phyloP scores from a whole-genome alignment of 2,329 filamentous ascomycete genomes.

The Aspergillus sp. region DNA sequence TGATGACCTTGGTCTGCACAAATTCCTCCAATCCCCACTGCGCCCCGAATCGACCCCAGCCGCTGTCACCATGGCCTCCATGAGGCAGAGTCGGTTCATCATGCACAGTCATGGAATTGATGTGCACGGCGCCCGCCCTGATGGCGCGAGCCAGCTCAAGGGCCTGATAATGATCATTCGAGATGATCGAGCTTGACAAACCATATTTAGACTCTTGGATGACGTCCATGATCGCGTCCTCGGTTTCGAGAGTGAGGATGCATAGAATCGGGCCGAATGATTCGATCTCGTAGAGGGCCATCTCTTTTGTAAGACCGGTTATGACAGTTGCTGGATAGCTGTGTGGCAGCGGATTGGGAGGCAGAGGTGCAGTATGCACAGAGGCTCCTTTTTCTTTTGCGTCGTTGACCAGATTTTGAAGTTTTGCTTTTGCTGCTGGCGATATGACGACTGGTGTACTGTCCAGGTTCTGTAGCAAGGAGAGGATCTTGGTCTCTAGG shows the following conservation, averaged over 20 bases:
- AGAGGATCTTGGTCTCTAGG: background rate
- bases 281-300: conserved; percentile 32
- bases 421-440: no score
- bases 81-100: conserved; percentile 66
- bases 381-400: no score
- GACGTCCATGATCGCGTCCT: conserved; percentile 12
- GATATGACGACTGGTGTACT: no score
- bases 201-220: conserved; percentile 8
- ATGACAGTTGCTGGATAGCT: conserved; percentile 13
- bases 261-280: conserved; percentile 35
- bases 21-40: conserved; percentile 59
- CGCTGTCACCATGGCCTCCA: conserved; percentile 64
- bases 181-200: background rate
- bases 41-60: conserved; percentile 62
- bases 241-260: conserved; percentile 28
- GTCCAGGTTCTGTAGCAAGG: background rate
- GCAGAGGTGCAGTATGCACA: no score
- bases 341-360: no score
- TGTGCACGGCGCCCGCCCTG: conserved; percentile 55
- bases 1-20: conserved; percentile 61
- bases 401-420: no score
- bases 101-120: conserved; percentile 67
- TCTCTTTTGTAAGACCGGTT: conserved; percentile 13
- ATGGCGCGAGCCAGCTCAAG: conserved; percentile 8
- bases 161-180: background rate